Evolutionary conservation across 164 flowering plant genomes (phyloP).

Genomic region (Nelumbo lutea): DNA sequence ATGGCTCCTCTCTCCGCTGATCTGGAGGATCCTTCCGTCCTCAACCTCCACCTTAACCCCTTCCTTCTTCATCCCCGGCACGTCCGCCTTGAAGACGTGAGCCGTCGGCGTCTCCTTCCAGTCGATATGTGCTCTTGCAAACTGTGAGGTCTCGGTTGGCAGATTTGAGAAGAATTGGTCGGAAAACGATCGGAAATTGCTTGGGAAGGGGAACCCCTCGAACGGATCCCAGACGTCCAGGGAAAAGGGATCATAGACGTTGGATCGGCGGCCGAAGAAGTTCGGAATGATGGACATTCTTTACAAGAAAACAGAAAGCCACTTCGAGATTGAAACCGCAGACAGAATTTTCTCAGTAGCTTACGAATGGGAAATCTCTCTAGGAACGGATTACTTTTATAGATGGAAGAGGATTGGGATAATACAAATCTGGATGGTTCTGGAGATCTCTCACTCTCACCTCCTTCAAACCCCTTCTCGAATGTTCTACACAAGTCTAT

Average conservation of each 20-base stretch:
- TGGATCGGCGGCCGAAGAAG: conserved; percentile 21
- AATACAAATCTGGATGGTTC: too few relatives aligned
- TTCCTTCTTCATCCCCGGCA: conserved; percentile 38
- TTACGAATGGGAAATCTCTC: too few relatives aligned
- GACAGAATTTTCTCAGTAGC: too few relatives aligned
- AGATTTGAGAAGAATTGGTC: conserved; percentile 3
- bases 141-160: conserved; percentile 14
- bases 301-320: too few relatives aligned
- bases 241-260: conserved; percentile 14
- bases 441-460: too few relatives aligned
- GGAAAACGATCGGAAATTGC: conserved; percentile 11
- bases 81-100: conserved; percentile 36
- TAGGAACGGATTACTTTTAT: too few relatives aligned
- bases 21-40: conserved; percentile 28
- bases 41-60: conserved; percentile 41
- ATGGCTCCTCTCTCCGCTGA: conserved; percentile 33
- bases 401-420: too few relatives aligned
- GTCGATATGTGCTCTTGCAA: conserved; percentile 23
- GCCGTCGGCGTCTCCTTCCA: conserved; percentile 40
- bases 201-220: conserved; percentile 16
- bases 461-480: too few relatives aligned
- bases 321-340: too few relatives aligned
- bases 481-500: too few relatives aligned
- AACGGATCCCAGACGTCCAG: conserved; percentile 24
- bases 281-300: conserved; percentile 17